Conservation (phyloP, 345 rosid species). For the Hibiscus tridactylites region DNA sequence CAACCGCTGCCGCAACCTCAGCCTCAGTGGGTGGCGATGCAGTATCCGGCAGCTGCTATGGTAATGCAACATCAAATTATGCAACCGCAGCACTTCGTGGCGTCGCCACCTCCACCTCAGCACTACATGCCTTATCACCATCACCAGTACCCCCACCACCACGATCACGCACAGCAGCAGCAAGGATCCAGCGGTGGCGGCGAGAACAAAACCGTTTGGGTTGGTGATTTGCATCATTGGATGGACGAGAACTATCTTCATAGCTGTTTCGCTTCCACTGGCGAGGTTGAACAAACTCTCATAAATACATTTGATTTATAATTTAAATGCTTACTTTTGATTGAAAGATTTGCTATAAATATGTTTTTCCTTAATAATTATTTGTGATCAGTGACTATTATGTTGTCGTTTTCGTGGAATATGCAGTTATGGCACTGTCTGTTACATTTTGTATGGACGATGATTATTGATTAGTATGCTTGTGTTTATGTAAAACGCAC, state of each 20-base stretch:
- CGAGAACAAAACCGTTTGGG: conserved; percentile 83
- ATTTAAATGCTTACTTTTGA: background rate
- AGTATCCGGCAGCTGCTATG: conserved; percentile 71
- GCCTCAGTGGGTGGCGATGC: conserved; percentile 66
- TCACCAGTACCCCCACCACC: conserved; percentile 27
- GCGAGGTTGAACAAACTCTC: conserved; percentile 46
- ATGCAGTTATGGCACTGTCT: background rate
- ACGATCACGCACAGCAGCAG: conserved; percentile 24
- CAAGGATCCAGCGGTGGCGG: conserved; percentile 44
- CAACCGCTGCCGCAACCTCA: conserved; percentile 28
- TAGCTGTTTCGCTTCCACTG: conserved; percentile 57
- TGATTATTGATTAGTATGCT: background rate
- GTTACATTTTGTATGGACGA: background rate
- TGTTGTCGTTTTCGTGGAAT: background rate
- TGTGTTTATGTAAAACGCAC: background rate
- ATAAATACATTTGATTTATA: background rate
- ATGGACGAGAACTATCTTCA: conserved; percentile 92
- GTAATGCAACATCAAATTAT: conserved; percentile 86
- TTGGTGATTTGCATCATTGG: conserved; percentile 97
- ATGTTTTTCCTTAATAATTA: background rate
- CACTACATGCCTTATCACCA: conserved; percentile 47
- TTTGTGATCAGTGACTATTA: background rate
- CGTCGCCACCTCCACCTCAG: conserved; percentile 45
- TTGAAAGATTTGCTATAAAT: background rate
- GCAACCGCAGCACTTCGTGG: conserved; percentile 47